These are phyloP conservation scores for Huntiella decipiens DNA, from an alignment of 2,329 filamentous ascomycete species.

Conservation along the genomic window DNA sequence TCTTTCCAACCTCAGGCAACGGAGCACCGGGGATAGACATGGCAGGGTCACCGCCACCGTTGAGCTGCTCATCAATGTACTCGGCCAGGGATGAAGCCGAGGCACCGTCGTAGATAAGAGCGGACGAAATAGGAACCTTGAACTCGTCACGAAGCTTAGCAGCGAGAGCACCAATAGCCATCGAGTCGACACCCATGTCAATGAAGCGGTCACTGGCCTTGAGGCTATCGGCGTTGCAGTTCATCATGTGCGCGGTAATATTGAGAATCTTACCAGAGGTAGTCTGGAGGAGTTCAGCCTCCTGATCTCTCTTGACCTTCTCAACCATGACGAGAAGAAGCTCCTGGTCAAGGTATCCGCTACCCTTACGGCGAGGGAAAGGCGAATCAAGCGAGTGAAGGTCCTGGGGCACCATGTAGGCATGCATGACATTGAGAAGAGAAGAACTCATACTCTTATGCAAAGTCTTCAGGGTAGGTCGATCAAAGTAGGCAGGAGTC, in stretches of 20 bases:
- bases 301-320: conserved; percentile 13
- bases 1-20: conserved; percentile 21
- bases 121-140: conserved; percentile 28
- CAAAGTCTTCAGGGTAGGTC: conserved; percentile 4
- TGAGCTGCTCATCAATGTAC: conserved; percentile 20
- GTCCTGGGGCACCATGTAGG: conserved; percentile 22
- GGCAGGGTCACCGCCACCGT: conserved; percentile 6
- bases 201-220: conserved; percentile 27
- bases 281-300: conserved; percentile 14
- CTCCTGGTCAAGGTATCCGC: conserved; percentile 19
- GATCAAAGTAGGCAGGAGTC: conserved; percentile 6
- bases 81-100: conserved; percentile 23
- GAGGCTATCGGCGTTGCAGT: conserved; percentile 22
- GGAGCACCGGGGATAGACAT: conserved; percentile 8
- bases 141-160: conserved; percentile 32
- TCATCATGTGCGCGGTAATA: conserved; percentile 27
- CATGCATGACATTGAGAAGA: conserved; percentile 13
- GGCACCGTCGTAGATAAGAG: conserved; percentile 30
- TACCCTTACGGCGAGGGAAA: conserved; percentile 17
- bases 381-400: conserved; percentile 19
- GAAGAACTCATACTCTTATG: conserved; percentile 6
- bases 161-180: conserved; percentile 32
- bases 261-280: conserved; percentile 22
- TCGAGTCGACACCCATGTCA: conserved; percentile 32
- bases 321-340: conserved; percentile 19